Base-by-base conservation (phyloP, 495 filamentous ascomycete genomes). In the Aspergillus mulundensis region DNA sequence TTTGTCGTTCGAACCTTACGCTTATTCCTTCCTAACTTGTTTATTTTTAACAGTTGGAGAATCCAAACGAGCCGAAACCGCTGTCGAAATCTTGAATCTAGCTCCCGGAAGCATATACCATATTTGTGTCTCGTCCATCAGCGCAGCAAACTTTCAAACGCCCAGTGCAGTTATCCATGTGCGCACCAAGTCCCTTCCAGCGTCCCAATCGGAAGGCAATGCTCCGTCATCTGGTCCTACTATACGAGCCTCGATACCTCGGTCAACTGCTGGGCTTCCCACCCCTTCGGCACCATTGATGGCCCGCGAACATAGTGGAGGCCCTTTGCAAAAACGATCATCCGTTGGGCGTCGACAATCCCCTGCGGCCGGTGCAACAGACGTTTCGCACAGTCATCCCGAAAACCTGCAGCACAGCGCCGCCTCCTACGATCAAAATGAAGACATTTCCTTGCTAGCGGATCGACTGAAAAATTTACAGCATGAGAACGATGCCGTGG, bases 61-160 rank as follows among this genome's bases (percentile, higher is more conserved):
- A 65, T 89, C 90, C 15, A 83, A 84, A 62, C 84, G 86, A 59
- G 81, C 86, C 56, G 94, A 97, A 72, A 90, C 91, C 2, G 89
- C 91, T 18, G 89, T 97, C 49, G 91, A 88, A 48, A 89, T 98
- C 51, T 87, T 84, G 6, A 88, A 90, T 38, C 77, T 98, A 15
- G 84, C 88, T 56, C 90, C 94, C 0, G 82, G 89, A 46, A 87
- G 87, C 65, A 95, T 88, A 57, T 97, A 97, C 71, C 91, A 91
- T 56, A 85, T 97, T 12, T 86, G 95, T 50, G 89, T 97, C 39
- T 86, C 96, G 58, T 90, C 91, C 10, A 84, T 94, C 24, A 95
- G 91, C 47, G 82, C 87, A 7, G 87, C 90, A 53, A 93, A 94
- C 68, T 96, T 97, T 58, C 90, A 95, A 63, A 90, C 91, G 1